Conservation (phyloP, 192 early-diverging fungal species). For the Spinellus fusiger region DNA sequence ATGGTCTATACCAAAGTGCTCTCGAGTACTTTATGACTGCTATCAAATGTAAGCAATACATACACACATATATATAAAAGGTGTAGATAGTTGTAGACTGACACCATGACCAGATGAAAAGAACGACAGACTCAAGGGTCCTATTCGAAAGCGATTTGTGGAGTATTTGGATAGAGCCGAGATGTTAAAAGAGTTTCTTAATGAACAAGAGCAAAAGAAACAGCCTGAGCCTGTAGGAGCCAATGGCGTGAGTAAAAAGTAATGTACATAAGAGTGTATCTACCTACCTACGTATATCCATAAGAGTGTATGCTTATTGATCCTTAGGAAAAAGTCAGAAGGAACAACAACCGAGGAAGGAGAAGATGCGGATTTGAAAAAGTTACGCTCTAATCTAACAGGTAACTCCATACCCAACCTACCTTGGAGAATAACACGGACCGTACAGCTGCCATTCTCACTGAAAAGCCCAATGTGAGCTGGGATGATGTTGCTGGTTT, state of each 20-base stretch:
- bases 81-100: not conserved
- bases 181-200: conserved; percentile 82
- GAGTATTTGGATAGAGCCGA: conserved; percentile 94
- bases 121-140: conserved; percentile 78
- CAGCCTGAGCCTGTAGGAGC: conserved; percentile 58
- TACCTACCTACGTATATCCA: not conserved
- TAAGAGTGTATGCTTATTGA: conserved; percentile 45
- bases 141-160: conserved; percentile 78
- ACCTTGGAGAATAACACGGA: no score
- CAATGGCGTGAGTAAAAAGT: conserved; percentile 38
- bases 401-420: conserved; percentile 16
- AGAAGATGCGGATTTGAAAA: conserved; percentile 76
- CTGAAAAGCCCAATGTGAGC: conserved; percentile 93
- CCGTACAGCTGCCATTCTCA: conserved; percentile 72
- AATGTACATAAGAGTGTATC: conserved; percentile 23
- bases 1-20: conserved; percentile 78
- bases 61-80: not conserved
- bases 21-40: conserved; percentile 92
- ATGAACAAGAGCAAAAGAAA: conserved; percentile 61
- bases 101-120: conserved; percentile 76
- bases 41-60: conserved; percentile 72
- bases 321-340: conserved; percentile 19
- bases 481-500: conserved; percentile 98
- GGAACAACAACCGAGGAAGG: conserved; percentile 39
- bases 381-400: conserved; percentile 58